Base-by-base conservation (phyloP, 148 eudicot genomes). In the Chenopodium formosanum region DNA sequence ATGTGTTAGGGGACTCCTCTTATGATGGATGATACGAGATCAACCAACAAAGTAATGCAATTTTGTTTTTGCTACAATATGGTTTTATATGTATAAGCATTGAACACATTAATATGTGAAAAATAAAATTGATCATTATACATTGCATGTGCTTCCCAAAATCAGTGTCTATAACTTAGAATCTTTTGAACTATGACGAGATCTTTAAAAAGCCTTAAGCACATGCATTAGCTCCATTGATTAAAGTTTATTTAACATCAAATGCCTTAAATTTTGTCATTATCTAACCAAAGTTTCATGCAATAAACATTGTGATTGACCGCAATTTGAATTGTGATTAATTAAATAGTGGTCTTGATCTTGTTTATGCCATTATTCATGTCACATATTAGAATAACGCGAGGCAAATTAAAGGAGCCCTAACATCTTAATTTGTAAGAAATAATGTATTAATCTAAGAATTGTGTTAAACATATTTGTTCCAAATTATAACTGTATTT, bases 131-230 rank as follows among this genome's bases (percentile, higher is more conserved):
- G 52, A 23, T 7, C 52, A 50, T 66, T 75, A 56, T 67, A 75
- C 75, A 81, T 81, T 76, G 83, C 83, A 81, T 81, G 83, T 81
- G 83, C 53, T 75, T 81, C 79, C 68, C 74, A 75, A 74, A 81
- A 81, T 81, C 83, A 81, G 75, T 81, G 79, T 81, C 79, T 68
- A 22, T 23, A 75, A 7, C 60, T 78, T 34, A 64, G 73, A 81
- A 73, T 74, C 63, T 81, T 81, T 81, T 75, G 40, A 58, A 74
- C 69, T 80, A 73, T 80, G 32, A 40, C 17, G 22, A 72, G 46
- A 65, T 81, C 65, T 68, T 52, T 6, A 27, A 27, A 62, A 77
- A 3, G 32, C 25, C 22, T 81, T 67, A 75, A 52, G 79, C 71
- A 81, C 68, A 75, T 81, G 74, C 16, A 75, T 81, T 76, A 76